Percentiles rank a stretch among this genome's conserved stretches.
Conservation (phyloP, 306 rosid genomes). For the cucumber (Cucumis sativus) region Cucumber_9930_V3 NC_026659.2:1336501-1337000, state of each 20-base stretch:
- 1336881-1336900: constrained; percentile 66
- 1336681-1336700: constrained; percentile 36
- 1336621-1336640: constrained; percentile 52
- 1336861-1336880: constrained; percentile 53
- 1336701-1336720: constrained; percentile 22
- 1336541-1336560: constrained; percentile 12
- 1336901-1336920: constrained; percentile 55
- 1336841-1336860: constrained; percentile 68
- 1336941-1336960: constrained; percentile 41
- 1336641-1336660: constrained; percentile 50
- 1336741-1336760: constrained; percentile 65
- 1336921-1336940: constrained; percentile 51
- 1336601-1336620: constrained; percentile 49
- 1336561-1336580: constrained; percentile 36
- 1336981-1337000: constrained; percentile 47
- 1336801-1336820: constrained; percentile 55
- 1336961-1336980: constrained; percentile 70
- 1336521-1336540: constrained; percentile 27
- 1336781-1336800: constrained; percentile 50
- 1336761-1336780: constrained; percentile 32
- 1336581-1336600: constrained; percentile 1
- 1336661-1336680: constrained; percentile 43
- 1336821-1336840: constrained; percentile 44
- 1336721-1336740: constrained; percentile 59
- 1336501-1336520: constrained; percentile 39